Base-by-base conservation (phyloP, 73 alveolate species). In the Blepharisma stoltei region DNA sequence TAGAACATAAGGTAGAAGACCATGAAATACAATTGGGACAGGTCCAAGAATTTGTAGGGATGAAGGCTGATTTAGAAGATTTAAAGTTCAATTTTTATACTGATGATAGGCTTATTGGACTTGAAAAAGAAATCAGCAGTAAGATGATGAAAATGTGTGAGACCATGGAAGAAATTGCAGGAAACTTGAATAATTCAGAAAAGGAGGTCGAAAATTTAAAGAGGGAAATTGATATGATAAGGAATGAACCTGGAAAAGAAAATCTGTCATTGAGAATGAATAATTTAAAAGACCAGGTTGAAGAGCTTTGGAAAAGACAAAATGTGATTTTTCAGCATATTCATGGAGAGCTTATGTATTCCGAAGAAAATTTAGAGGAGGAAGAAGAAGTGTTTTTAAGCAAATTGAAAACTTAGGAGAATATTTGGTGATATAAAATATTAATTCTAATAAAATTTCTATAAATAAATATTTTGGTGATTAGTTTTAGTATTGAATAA, bases 111-210 rank as follows among this genome's bases (percentile, higher is more conserved):
- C 38, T 60, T 60, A 38, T 38, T 60, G 73, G 46, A 5, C 45
- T 60, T 18, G 73, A 60, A 60, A 60, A 60, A 25, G 73, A 60
- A 60, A n/a, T 60, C 18, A 60, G 23, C 23, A 60, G 14, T 14
- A 60, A 60, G 23, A 60, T 60, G 73, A n/a, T 60, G 37, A 60
- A 60, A 25, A 60, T 60, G 73, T 60, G 14, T 60, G 73, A 60
- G 23, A 60, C 46, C 3, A 60, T 60, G 14, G 73, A 60, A 60
- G 73, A 60, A 18, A 14, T 60, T 14, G 23, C 73, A 14, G 23
- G 73, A 4, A 60, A 25, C 23, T n/a, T 60, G 48, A 60, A 11
- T 18, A 8, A 60, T 18, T 14, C 14, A 38, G 73, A 60, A 60
- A 60, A 60, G 5, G 73, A 60, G 23, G 23, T 60, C 0, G 73